Base-by-base conservation (phyloP, 306 rosid genomes). In the Rubus parviflorus region DNA sequence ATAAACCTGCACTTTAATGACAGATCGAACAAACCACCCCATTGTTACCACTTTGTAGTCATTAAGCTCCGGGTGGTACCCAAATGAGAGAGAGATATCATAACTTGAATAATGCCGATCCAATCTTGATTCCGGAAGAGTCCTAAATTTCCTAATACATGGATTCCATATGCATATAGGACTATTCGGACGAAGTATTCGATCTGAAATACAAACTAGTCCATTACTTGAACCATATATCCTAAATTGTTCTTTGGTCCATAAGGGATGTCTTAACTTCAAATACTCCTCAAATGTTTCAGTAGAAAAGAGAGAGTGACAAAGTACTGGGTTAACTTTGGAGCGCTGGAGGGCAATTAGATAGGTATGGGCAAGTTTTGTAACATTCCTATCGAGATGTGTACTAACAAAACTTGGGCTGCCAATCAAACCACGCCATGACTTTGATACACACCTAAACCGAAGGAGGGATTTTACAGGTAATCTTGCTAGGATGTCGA, bases 31-130 rank as follows among this genome's bases (percentile, higher is more conserved):
- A 62, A 8, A 45, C 46, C 46, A 12, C 40, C 41, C n/a, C 75
- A 71, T 51, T 22, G 30, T 19, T 38, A 71, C 75, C 15, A 52
- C 75, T 57, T 54, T 51, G 63, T 51, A 71, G 48, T 71, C 75
- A 38, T 71, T 52, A 9, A 17, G 19, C 35, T 17, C n/a, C 17
- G 74, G 58, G 58, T 47, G 19, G 42, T 47, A 69, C 15, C 74
- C 74, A 46, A 47, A 69, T 69, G 74, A 25, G 22, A 70, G 20
- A 35, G 68, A 62, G 7, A 62, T 30, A 14, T 47, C 57, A 23
- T 30, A 69, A 69, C 37, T 46, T 51, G 9, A 12, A 35, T 62
- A 62, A 35, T 62, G 10, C 13, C n/a, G 9, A 4, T 35, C 30
- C 43, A 62, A 62, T 23, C 19, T 30, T 23, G 16, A 17, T 49